Evolutionary conservation across 1,284 basidiomycete genomes (phyloP), one percentile per base, ranked within the genome.

Genomic region (Grifola frondosa): DNA sequence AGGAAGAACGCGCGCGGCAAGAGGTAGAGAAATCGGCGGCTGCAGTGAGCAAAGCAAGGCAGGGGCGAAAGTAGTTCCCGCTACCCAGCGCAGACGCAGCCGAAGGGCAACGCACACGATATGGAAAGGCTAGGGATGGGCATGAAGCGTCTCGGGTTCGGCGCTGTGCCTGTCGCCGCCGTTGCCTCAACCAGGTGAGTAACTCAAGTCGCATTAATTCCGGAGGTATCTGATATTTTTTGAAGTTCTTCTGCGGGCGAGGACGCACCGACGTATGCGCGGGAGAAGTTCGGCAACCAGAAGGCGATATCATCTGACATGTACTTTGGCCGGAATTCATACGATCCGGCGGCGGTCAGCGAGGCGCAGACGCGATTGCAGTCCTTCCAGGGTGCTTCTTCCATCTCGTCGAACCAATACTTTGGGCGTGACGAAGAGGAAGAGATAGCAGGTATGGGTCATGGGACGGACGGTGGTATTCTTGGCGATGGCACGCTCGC

Each of bases 281-380:
- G 94, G 49, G 86, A 93, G 20, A 92, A 92, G 59, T 99, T 99
- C 63, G 90, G 91, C 1, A 69, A 62, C 50, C 96, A 98, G 63
- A 99, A 98, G 66, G 91, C 78, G 37, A 97, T 99, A 64, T 97
- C 93, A 5, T 96, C 91, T 2, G 97, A 99, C 64, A 94, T 96
- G 88, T 98, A 91, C 76, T 98, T 98, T 67, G 91, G 88, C 28
- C 81, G 96, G 22, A 89, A 90, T 41, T 67, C 81, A 15, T 97
- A 97, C 68, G 96, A 99, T 63, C 80, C 92, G 1, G 61, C 68
- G 31, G 75, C 82, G 4, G 64, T 80, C 24, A 67, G 73, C 30
- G 93, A 97, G 66, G 92, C 94, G 2, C 88, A 93, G 62, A 69
- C 77, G 16, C 81, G 96, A 8, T 71, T 98, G 33, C 80, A 86